Evolutionary conservation across 495 filamentous ascomycete species (phyloP), one percentile per base, ranked within the genome.

Genomic region (Penicillium simplicissimum): DNA sequence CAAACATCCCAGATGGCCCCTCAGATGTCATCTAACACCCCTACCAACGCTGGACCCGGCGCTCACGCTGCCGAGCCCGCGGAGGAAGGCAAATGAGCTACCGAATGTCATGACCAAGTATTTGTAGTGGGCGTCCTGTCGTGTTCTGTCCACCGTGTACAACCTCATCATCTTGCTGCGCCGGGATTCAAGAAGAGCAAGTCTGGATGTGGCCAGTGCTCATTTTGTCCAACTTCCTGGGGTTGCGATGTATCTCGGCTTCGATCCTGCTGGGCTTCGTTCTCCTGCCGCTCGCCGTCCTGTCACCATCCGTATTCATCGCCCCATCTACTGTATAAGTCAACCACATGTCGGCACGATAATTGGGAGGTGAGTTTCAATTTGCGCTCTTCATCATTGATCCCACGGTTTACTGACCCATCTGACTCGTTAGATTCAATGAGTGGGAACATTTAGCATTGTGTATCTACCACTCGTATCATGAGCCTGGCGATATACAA

Each of bases 21-120:
- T 62, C 83, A 82, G 28, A 74, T 78, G 62, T 70, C 76, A 52
- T 63, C 74, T 60, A 79, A 80, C 52, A 67, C 77, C 19, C 65
- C 76, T 21, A 67, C 79, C n/a, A 74, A 75, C 34, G 62, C 74
- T 23, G 63, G 68, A n/a, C 63, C 71, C 42, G 70, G 57, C 11
- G 57, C 77, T 14, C 82, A 76, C 55, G 59, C 79, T 2, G 69
- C 78, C 14, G 84, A 85, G 55, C 67, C 75, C 35, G 68, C 76
- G 15, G 83, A 87, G n/a, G 82, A 84, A 60, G 70, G 75, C 48
- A 87, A 87, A 83, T 87, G 83, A 87, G 62, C 8, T 42, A 47
- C 58, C 43, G 34, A 40, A 53, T 54, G n/a, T 58, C 62, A 49
- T 57, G n/a, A 62, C 54, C 38, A 52, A 55, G 23, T 51, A n/a